Base-by-base conservation (phyloP, 192 early-diverging fungal species). In the Coemansia sp. region DNA sequence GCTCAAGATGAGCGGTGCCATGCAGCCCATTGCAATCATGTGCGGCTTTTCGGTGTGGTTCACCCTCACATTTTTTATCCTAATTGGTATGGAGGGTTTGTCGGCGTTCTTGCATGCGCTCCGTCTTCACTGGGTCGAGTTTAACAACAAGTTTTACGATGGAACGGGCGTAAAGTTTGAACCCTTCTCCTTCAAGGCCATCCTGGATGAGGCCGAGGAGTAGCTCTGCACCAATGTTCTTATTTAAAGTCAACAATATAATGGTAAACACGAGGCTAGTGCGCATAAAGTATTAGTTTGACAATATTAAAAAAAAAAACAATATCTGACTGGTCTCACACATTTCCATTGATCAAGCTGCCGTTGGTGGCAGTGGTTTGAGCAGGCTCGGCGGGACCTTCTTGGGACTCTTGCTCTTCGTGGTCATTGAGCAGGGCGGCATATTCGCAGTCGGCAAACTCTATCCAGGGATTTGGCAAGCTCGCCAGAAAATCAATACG, bases 51-150 rank as follows among this genome's bases (percentile, higher is more conserved):
- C 86, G 2, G 72, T 95, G 45, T 99, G 97, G 97, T 98, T 99
- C 73, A 50, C 63, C 24, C 72, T 94, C 66, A 98, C 96, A 4
- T 77, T 95, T 61, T 56, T 71, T 70, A 93, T 93, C 62, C 84
- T 95, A 64, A 72, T 95, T 41, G 74, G 88, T 31, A 96, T 95
- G 93, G 94, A 95, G 85, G 93, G 91, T 3, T 82, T 95, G 35
- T 91, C 92, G 53, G 93, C 92, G 4, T 96, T 93, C 74, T 77
- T 97, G 66, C 92, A 94, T 73, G 94, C 94, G 7, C 87, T 97
- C 44, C 93, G 95, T 91, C 83, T 97, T 62, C 93, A 95, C 84
- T 96, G 93, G 93, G 95, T 99, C 45, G 97, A 99, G 86, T 99
- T 99, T 69, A 91, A 98, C 78, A 91, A 89, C 86, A 99, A 99